phyloP scores from a whole-genome alignment of 306 rosid genomes.

The Quercus suber region DNA sequence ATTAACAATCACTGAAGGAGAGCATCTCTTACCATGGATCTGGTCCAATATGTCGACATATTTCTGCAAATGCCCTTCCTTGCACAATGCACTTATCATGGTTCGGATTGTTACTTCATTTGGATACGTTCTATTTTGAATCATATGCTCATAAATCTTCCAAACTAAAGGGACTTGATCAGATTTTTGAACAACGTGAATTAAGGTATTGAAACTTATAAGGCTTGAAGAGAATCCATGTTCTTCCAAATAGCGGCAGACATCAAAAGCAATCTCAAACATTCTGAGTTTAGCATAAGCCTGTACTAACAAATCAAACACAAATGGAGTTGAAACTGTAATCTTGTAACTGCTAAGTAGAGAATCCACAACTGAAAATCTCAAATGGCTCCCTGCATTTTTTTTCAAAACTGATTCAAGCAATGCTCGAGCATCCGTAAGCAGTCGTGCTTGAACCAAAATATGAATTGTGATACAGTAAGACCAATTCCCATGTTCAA shows the following conservation, averaged over 20 bases:
- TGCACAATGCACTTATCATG: conserved; percentile 68
- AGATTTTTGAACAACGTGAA: conserved; percentile 56
- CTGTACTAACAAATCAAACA: conserved; percentile 63
- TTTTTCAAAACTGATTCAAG: conserved; percentile 39
- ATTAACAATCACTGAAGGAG: conserved; percentile 63
- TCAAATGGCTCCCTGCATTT: conserved; percentile 1
- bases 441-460: conserved; percentile 45
- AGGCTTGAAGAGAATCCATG: conserved; percentile 47
- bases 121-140: conserved; percentile 53
- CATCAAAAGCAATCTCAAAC: conserved; percentile 44
- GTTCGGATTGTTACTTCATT: conserved; percentile 41
- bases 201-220: conserved; percentile 53
- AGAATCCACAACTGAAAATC: conserved; percentile 48
- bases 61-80: conserved; percentile 64
- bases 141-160: conserved; percentile 76
- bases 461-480: conserved; percentile 53
- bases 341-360: conserved; percentile 39
- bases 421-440: conserved; percentile 61
- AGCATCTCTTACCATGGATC: conserved; percentile 44
- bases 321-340: conserved; percentile 45
- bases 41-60: conserved; percentile 47
- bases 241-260: conserved; percentile 43
- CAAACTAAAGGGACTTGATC: conserved; percentile 36
- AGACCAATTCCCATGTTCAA: conserved; percentile 47
- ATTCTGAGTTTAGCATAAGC: conserved; percentile 55